Evolutionary conservation across 495 filamentous ascomycete genomes (phyloP), one percentile per base, ranked within the genome.

Genomic region (Aspergillus baeticus): DNA sequence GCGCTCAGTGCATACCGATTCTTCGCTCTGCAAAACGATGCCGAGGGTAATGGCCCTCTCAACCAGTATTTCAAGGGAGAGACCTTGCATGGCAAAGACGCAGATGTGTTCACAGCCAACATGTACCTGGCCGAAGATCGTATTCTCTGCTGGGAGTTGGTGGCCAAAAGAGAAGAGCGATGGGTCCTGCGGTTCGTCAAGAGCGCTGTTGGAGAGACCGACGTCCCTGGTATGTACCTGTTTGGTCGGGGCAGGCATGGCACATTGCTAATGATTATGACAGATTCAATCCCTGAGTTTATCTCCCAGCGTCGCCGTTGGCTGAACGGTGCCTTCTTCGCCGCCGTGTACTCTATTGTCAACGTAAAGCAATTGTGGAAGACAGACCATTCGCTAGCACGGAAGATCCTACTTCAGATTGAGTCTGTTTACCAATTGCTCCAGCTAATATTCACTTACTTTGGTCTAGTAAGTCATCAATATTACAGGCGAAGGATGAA

Each of bases 51-150:
- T 66, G 95, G 95, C 0, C 95, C 95, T 0, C 70, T 99, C 42
- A 96, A 91, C 66, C 94, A 99, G 72, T 99, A 99, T 71, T 99
- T 99, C 84, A 98, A 98, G 75, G 95, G 95, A 57, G 95, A 99
- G 74, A 97, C 92, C 2, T 69, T 99, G 51, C 93, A 96, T 66
- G 95, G 95, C 10, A 90, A 96, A 63, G 91, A 98, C 67, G 94
- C 95, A 4, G 95, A 98, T 67, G 92, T 99, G 6, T 99, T 99
- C 66, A 98, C 95, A 0, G 95, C 95, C 5, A 99, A 99, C 64
- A 99, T 99, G 95, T 98, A 98, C 64, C 78, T 99, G 42, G 95
- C 95, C 11, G 95, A 99, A 68, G 95, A 99, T 76, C 88, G 95
- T 73, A 99, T 99, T 71, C 80, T 99, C 14, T 99, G 95, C 73